These are phyloP conservation scores for Linnemannia schmuckeri DNA, from an alignment of 192 early-diverging fungal genomes.

Conservation along the genomic window DNA sequence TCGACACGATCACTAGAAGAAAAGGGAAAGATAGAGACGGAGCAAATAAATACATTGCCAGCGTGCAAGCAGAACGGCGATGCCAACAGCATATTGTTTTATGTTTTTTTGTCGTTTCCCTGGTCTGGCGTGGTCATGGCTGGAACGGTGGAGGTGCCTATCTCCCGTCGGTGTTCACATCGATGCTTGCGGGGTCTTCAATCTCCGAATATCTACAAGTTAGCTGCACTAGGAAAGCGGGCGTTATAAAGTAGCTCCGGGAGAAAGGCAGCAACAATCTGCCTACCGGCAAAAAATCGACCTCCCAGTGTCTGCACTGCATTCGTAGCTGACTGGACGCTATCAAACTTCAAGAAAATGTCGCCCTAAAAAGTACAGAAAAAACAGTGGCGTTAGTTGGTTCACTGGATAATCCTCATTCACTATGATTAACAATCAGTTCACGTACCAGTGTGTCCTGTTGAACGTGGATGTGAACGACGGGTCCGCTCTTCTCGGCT, in stretches of 20 bases:
- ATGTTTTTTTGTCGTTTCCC: not conserved
- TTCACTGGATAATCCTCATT: not conserved
- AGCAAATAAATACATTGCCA: conserved; percentile 6
- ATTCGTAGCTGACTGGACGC: conserved; percentile 69
- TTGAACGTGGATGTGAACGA: conserved; percentile 83
- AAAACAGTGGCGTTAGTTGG: not conserved
- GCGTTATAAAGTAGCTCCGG: conserved; percentile 75
- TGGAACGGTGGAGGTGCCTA: not conserved
- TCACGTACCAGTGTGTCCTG: conserved; percentile 67
- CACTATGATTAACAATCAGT: not conserved
- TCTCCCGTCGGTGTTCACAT: not conserved
- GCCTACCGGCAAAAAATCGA: conserved; percentile 92
- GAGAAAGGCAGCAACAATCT: conserved; percentile 74
- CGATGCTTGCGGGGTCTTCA: not conserved
- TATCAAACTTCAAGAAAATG: conserved; percentile 88
- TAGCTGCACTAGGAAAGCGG: conserved; percentile 72
- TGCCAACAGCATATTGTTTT: not conserved
- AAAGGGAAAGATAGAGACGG: conserved; percentile 3
- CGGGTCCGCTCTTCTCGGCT: conserved; percentile 81
- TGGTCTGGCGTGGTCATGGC: not conserved
- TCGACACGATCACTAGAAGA: conserved; percentile 8
- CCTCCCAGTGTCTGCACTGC: conserved; percentile 83
- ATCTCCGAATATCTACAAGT: conserved; percentile 49
- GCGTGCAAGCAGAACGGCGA: conserved; percentile 5
- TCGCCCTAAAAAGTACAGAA: conserved; percentile 68